These are phyloP conservation scores for Candolleomyces eurysporus DNA, from an alignment of 768 basidiomycete genomes.

Conservation along the genomic window DNA sequence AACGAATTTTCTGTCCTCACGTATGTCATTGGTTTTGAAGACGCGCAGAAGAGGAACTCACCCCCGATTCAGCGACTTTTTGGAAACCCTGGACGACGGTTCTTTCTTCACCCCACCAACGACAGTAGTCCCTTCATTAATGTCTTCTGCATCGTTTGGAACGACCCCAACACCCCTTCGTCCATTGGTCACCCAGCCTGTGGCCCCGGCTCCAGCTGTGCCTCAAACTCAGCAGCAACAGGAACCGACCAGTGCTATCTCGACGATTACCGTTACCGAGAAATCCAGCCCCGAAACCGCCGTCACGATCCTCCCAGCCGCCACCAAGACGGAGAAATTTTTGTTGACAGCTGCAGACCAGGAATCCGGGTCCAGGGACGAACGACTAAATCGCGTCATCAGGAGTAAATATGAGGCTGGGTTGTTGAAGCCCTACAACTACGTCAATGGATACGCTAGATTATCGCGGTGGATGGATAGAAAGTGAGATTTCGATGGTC, in stretches of 20 bases:
- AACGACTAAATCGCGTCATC: slow-evolving; percentile 88
- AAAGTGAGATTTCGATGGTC: slow-evolving; percentile 50
- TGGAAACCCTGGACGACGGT: slow-evolving; percentile 84
- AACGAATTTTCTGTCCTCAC: slow-evolving; percentile 83
- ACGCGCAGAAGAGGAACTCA: not conserved
- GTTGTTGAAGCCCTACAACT: slow-evolving; percentile 91
- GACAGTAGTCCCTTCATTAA: slow-evolving; percentile 44
- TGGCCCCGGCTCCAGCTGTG: not conserved
- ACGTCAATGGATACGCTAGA: slow-evolving; percentile 92
- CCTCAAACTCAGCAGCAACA: not conserved
- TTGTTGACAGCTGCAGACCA: slow-evolving; percentile 94
- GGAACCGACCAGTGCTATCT: slow-evolving; percentile 7
- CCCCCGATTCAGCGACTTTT: slow-evolving; percentile 64
- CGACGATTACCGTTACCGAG: slow-evolving; percentile 13
- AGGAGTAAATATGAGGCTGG: slow-evolving; percentile 97
- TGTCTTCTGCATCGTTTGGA: slow-evolving; percentile 38
- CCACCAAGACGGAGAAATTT: slow-evolving; percentile 84
- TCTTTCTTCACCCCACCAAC: slow-evolving; percentile 71
- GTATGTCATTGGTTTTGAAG: slow-evolving; percentile 36
- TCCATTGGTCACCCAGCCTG: slow-evolving; percentile 1
- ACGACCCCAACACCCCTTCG: slow-evolving; percentile 7
- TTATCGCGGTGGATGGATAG: slow-evolving; percentile 93
- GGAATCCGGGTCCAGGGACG: slow-evolving; percentile 84
- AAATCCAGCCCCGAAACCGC: slow-evolving; percentile 33
- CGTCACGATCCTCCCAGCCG: slow-evolving; percentile 61